Evolutionary conservation across 371 early-diverging fungal species (phyloP).

Genomic region (Mycotypha africana): DNA sequence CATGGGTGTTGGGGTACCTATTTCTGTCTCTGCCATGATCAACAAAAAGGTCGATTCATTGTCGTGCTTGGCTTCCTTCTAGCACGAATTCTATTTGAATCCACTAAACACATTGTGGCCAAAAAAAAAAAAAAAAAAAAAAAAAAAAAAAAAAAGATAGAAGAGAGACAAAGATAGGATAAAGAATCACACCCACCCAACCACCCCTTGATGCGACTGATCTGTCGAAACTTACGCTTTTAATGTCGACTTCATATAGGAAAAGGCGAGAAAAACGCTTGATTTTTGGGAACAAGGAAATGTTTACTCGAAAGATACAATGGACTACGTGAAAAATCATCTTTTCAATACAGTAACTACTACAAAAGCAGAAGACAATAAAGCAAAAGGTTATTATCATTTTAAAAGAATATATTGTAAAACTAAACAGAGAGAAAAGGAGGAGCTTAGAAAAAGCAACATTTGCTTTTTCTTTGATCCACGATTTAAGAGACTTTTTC

Average conservation of each 20-base stretch:
- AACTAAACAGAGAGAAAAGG: too few species aligned
- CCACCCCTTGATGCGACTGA: too few species aligned
- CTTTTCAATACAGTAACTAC: conserved; percentile 20
- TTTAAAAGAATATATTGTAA: conserved; percentile 11
- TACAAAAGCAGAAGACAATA: neutral
- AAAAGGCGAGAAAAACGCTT: conserved; percentile 47
- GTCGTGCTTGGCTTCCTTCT: too few species aligned
- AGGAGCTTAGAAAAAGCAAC: too few species aligned
- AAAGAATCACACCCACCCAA: too few species aligned
- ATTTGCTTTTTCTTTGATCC: too few species aligned
- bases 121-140: neutral
- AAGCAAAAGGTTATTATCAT: conserved; percentile 23
- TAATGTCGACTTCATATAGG: too few species aligned
- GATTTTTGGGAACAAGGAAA: conserved; percentile 48
- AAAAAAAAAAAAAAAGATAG: conserved; percentile 1
- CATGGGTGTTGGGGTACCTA: neutral
- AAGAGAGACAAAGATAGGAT: neutral
- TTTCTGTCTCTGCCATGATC: neutral
- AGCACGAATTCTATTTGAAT: too few species aligned
- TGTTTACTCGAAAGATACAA: conserved; percentile 36
- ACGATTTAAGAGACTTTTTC: too few species aligned
- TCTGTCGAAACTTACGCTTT: too few species aligned
- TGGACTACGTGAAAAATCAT: conserved; percentile 30
- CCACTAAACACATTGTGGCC: too few species aligned
- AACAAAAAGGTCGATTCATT: too few species aligned